Evolutionary conservation across 306 rosid genomes (phyloP), one percentile per base, ranked within the genome.

Genomic region (Nissolia schottii): DNA sequence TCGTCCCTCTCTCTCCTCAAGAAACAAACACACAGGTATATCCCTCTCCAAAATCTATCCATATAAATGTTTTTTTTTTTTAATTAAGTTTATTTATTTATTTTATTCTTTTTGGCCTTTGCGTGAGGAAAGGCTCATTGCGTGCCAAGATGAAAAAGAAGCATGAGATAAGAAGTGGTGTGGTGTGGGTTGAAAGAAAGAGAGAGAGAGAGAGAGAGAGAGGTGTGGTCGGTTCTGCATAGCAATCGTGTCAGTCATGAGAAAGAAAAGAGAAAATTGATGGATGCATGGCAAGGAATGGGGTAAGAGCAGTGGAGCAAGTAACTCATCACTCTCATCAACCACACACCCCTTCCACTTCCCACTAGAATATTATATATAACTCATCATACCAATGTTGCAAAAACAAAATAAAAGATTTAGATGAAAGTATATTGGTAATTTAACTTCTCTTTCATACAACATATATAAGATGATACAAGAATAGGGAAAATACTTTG

Each of bases 171-270:
- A 66, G 75, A 37, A 53, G 74, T 49, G 83, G 78, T 65, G 72
- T 29, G 62, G 81, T 64, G 49, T 73, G 72, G 28, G 38, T 46
- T 14, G 55, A 64, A 62, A 40, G 35, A 69, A 59, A n/a, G n/a
- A n/a, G n/a, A n/a, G n/a, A n/a, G 49, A 28, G 38, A 23, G 38
- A 41, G 41, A n/a, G 37, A 51, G 40, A 59, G 19, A 29, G 53
- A 3, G 53, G 38, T 38, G 80, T 69, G 70, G 71, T 55, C 59
- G 57, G 77, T 81, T 68, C 74, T 75, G 82, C 55, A 35, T 75
- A 63, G 3, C 80, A 70, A 83, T 83, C 84, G 24, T 83, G 84
- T 83, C 84, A 79, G 81, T 64, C 83, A 78, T 74, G 71, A 78
- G 51, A 82, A 78, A 9, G 46, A 70, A 62, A 38, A 9, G 46